Base-by-base conservation (phyloP, 2,329 filamentous ascomycete genomes). In the Pseudogymnoascus destructans region DNA sequence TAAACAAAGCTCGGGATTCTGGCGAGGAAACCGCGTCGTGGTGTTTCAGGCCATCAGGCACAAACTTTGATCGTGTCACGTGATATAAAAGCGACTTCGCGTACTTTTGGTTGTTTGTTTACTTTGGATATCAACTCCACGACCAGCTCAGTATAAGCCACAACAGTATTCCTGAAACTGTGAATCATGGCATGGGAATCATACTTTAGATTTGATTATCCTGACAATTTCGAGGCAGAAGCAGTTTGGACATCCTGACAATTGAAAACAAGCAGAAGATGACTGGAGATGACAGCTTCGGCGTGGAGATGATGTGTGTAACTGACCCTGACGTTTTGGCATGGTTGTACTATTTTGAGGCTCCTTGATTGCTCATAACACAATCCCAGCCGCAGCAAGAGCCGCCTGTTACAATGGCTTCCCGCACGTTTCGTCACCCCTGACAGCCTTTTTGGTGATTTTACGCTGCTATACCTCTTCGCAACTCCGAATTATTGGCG, bases 291-390 rank as follows among this genome's bases (percentile, higher is more conserved):
- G 42, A 52, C 23, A 52, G 6, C 42, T 52, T 52, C n/a, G 17
- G 10, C 23, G n/a, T 27, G 42, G 42, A 27, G n/a, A 27, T 52
- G 46, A 52, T 17, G 5, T 52, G 42, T 52, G 46, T 52, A 13
- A 30, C 46, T 30, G 8, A 30, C 6, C 6, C 15, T 7, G n/a
- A 19, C 46, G 25, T 30, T 30, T 52, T 19, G 25, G 25, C 46
- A 52, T 32, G 46, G 46, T 52, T 30, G 25, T 52, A 52, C 46
- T 52, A 52, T 52, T 52, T 30, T 52, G 46, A 52, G 25, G 46
- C 25, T 52, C 46, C 46, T n/a, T 52, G 46, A 52, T 52, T 52
- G 46, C 46, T 52, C 46, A 30, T 32, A 25, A 32, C 15, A 30
- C 25, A 52, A 52, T 52, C 25, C 25, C n/a, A 52, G 25, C 25